Evolutionary conservation across 2,329 filamentous ascomycete species (phyloP).

Genomic region (Triangularia verruculosa): DNA sequence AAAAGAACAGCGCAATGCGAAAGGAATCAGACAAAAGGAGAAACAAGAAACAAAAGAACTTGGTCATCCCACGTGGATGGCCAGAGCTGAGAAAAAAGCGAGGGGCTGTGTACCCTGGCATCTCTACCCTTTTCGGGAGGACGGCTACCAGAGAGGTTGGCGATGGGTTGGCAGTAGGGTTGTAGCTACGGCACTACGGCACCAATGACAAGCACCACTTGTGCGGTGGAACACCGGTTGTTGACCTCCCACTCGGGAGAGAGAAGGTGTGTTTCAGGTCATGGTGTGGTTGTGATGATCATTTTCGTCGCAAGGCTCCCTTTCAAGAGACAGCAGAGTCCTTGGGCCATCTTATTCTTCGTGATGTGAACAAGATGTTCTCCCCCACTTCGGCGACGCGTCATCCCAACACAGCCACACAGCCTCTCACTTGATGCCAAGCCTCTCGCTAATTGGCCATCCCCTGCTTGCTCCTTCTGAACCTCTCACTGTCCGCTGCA

Average conservation of each 20-base stretch:
- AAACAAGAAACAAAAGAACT: constrained; percentile 5
- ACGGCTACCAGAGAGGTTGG: not conserved
- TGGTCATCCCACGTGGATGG: not conserved
- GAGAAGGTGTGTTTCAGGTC: not conserved
- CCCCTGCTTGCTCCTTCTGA: not conserved
- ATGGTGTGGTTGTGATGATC: not conserved
- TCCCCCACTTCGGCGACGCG: not conserved
- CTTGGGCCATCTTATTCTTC: not conserved
- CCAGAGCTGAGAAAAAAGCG: not conserved
- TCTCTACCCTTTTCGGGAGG: not conserved
- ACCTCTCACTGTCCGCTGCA: too few relatives aligned
- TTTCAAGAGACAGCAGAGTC: not conserved
- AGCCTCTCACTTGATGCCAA: not conserved
- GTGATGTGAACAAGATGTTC: not conserved
- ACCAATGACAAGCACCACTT: not conserved
- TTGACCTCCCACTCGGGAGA: not conserved
- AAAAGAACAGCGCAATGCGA: not conserved
- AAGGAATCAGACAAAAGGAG: not conserved
- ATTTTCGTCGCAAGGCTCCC: not conserved
- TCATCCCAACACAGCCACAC: not conserved
- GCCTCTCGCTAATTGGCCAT: not conserved
- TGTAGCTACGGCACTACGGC: not conserved
- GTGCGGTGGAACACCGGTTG: not conserved
- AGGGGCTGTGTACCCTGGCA: not conserved
- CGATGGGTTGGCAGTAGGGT: not conserved